phyloP scores from a whole-genome alignment of 768 basidiomycete species.

The Clitopilus passeckerianus region DNA sequence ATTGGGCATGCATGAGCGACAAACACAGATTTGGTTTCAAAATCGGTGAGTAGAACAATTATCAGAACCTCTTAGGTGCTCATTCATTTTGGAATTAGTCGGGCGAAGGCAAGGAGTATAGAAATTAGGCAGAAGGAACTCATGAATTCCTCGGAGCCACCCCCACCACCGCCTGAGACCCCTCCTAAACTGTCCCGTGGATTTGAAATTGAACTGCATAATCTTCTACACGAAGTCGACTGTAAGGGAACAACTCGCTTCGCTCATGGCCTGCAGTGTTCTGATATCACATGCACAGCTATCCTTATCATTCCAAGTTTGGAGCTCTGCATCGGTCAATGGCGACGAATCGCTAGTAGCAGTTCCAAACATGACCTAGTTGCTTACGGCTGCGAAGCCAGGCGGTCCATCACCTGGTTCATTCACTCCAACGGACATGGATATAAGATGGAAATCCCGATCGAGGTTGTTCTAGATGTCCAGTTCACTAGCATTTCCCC shows the following conservation, averaged over 20 bases:
- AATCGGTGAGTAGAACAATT: conserved; percentile 49
- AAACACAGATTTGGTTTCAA: conserved; percentile 90
- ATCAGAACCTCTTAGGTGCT: background rate
- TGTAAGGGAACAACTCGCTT: conserved; percentile 38
- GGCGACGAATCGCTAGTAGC: conserved; percentile 66
- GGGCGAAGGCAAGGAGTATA: conserved; percentile 76
- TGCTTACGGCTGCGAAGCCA: conserved; percentile 68
- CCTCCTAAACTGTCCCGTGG: conserved; percentile 48
- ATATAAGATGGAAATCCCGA: conserved; percentile 81
- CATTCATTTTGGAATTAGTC: conserved; percentile 33
- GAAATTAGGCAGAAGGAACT: conserved; percentile 47
- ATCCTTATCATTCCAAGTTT: conserved; percentile 74
- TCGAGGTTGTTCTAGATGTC: conserved; percentile 53
- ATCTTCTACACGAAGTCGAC: conserved; percentile 70
- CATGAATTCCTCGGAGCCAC: conserved; percentile 17
- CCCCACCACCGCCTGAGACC: conserved; percentile 38
- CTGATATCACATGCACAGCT: conserved; percentile 32
- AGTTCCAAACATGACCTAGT: conserved; percentile 59
- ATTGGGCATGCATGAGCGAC: conserved; percentile 80
- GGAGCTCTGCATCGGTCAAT: conserved; percentile 70
- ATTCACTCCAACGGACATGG: conserved; percentile 59
- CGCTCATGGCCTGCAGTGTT: background rate
- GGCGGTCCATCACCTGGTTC: conserved; percentile 72
- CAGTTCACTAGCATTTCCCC: conserved; percentile 51
- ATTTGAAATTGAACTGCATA: conserved; percentile 56